A percentile compares a stretch with the other conserved stretches of the same genome.
phyloP scores from a whole-genome alignment of 495 filamentous ascomycete genomes.

The Xylaria sp. region DNA sequence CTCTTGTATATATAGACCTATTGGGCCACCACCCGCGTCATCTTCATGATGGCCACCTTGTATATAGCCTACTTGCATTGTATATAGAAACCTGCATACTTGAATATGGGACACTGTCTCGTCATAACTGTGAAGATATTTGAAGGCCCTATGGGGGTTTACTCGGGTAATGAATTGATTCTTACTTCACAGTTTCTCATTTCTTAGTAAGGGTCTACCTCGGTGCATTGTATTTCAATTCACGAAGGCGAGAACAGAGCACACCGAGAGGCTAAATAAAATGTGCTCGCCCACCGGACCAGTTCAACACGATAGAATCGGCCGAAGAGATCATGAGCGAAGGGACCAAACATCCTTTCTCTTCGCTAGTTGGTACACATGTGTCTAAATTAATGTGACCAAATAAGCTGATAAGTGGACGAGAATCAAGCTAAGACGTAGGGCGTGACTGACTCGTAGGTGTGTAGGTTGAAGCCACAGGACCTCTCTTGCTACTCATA shows the following conservation, averaged over 20 bases:
- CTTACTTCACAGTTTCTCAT: too few relatives aligned
- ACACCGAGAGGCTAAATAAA: neutral
- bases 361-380: too few relatives aligned
- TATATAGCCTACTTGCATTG: constrained; percentile 22
- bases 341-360: too few relatives aligned
- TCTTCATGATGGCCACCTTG: neutral
- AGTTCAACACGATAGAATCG: neutral
- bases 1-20: constrained; percentile 24
- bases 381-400: too few relatives aligned
- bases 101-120: neutral
- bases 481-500: neutral
- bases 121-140: neutral
- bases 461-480: neutral
- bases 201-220: neutral
- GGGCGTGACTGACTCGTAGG: neutral
- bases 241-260: neutral
- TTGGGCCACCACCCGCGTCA: constrained; percentile 9
- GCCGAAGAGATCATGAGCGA: too few relatives aligned
- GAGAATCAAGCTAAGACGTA: neutral
- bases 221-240: neutral
- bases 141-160: neutral
- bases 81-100: constrained; percentile 22
- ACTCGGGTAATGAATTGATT: neutral
- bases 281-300: too few relatives aligned
- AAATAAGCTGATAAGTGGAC: neutral